phyloP scores from a whole-genome alignment of 768 basidiomycete genomes.

The Pulveroboletus sp. region DNA sequence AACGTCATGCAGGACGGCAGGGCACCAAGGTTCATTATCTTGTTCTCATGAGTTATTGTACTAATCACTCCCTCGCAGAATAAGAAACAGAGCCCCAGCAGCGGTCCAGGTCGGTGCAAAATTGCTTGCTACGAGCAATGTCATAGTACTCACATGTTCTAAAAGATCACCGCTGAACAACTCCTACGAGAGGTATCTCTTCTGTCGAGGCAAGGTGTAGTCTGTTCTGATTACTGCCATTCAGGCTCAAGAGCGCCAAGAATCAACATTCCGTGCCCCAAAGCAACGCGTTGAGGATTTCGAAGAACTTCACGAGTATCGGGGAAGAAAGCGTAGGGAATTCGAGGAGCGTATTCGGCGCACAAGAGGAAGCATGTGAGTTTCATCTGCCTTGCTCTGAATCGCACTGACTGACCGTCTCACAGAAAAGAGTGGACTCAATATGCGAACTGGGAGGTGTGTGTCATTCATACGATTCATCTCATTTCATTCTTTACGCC shows the following conservation, averaged over 20 bases:
- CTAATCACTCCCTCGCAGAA: constrained; percentile 42
- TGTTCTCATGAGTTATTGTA: background rate
- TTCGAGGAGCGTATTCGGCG: constrained; percentile 86
- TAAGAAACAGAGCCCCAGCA: constrained; percentile 95
- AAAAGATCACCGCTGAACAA: constrained; percentile 96
- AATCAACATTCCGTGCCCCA: constrained; percentile 85
- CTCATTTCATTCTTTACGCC: background rate
- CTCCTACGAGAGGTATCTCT: constrained; percentile 80
- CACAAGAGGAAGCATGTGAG: constrained; percentile 77
- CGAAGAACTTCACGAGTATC: constrained; percentile 86
- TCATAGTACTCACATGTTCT: constrained; percentile 16
- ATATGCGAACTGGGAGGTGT: constrained; percentile 82
- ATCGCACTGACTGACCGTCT: background rate
- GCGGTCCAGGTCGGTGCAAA: constrained; percentile 69
- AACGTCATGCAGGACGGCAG: constrained; percentile 71
- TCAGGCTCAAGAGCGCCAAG: constrained; percentile 96
- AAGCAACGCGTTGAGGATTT: constrained; percentile 96
- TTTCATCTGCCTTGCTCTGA: constrained; percentile 3
- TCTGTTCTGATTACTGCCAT: constrained; percentile 1
- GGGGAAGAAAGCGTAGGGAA: constrained; percentile 87
- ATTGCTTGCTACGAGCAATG: background rate
- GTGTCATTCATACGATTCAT: constrained; percentile 10
- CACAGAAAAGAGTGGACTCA: constrained; percentile 81
- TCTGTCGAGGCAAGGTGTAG: background rate
- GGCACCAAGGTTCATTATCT: constrained; percentile 58